Evolutionary conservation across 2,329 filamentous ascomycete species (phyloP).

Genomic region (Stachybotrys chlorohalonatus): DNA sequence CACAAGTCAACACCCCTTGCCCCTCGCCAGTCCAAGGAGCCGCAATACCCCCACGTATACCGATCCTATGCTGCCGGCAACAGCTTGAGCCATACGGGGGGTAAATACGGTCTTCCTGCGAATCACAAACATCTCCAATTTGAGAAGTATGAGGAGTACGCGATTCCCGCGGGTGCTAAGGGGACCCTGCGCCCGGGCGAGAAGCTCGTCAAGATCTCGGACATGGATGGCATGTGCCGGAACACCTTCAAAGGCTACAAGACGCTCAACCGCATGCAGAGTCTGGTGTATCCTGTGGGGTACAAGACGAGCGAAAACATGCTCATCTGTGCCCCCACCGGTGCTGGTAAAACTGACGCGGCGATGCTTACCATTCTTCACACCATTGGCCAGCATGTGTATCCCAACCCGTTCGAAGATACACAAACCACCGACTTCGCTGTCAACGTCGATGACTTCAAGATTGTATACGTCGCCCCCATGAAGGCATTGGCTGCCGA

Average conservation of each 20-base stretch:
- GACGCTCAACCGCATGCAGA: conserved; percentile 94
- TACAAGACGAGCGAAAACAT: conserved; percentile 97
- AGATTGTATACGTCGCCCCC: conserved; percentile 96
- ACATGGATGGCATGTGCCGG: conserved; percentile 81
- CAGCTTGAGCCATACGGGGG: conserved; percentile 68
- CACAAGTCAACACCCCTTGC: conserved; percentile 73
- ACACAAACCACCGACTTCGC: conserved; percentile 67
- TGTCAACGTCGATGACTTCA: conserved; percentile 83
- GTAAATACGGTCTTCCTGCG: conserved; percentile 71
- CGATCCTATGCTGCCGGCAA: conserved; percentile 77
- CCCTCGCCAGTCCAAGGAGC: conserved; percentile 61
- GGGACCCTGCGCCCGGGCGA: conserved; percentile 65
- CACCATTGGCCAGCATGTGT: conserved; percentile 75
- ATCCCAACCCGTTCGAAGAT: conserved; percentile 70
- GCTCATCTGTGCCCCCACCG: conserved; percentile 95
- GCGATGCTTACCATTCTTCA: conserved; percentile 95
- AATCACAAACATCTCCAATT: conserved; percentile 63
- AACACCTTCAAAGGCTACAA: conserved; percentile 95
- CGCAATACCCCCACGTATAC: conserved; percentile 90
- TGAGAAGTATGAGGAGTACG: conserved; percentile 82
- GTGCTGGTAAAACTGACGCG: conserved; percentile 97
- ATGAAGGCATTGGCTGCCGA: conserved; percentile 98
- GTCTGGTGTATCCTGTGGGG: conserved; percentile 86
- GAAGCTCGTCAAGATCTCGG: conserved; percentile 67
- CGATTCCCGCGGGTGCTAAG: conserved; percentile 72